phyloP scores from a whole-genome alignment of 176 grass and related monocot genomes.

The Carex cristatella region DNA sequence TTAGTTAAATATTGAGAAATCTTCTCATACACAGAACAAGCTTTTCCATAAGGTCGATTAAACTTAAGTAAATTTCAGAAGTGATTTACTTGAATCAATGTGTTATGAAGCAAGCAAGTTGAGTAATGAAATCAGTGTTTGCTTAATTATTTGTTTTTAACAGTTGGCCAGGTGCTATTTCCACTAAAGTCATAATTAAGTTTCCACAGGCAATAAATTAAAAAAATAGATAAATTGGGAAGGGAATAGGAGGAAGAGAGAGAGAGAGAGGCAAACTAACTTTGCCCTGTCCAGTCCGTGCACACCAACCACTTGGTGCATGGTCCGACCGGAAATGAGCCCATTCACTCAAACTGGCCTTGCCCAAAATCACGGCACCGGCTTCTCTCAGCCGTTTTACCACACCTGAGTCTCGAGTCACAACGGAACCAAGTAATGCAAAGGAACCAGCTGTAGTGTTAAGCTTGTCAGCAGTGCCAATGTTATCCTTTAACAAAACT shows the following conservation, averaged over 20 bases:
- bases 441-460: conserved; percentile 68
- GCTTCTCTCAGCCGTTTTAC: conserved; percentile 35
- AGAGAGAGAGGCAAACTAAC: conserved; percentile 4
- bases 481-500: conserved; percentile 63
- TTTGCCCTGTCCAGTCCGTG: conserved; percentile 42
- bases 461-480: conserved; percentile 40
- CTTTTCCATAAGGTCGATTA: not conserved
- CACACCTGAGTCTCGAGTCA: conserved; percentile 46
- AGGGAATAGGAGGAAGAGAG: not conserved
- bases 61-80: not conserved
- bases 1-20: not conserved
- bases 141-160: not conserved
- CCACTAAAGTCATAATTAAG: not conserved
- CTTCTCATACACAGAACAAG: not conserved
- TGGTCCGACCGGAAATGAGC: conserved; percentile 30
- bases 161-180: not conserved
- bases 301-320: conserved; percentile 32
- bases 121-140: not conserved
- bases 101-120: not conserved
- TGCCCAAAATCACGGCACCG: conserved; percentile 57
- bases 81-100: not conserved
- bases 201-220: not conserved
- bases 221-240: not conserved
- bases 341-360: conserved; percentile 59
- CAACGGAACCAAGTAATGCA: conserved; percentile 50